Evolutionary conservation across 2,329 filamentous ascomycete species (phyloP), one percentile per base, ranked within the genome.

Genomic region (Sporothrix variecibatus): DNA sequence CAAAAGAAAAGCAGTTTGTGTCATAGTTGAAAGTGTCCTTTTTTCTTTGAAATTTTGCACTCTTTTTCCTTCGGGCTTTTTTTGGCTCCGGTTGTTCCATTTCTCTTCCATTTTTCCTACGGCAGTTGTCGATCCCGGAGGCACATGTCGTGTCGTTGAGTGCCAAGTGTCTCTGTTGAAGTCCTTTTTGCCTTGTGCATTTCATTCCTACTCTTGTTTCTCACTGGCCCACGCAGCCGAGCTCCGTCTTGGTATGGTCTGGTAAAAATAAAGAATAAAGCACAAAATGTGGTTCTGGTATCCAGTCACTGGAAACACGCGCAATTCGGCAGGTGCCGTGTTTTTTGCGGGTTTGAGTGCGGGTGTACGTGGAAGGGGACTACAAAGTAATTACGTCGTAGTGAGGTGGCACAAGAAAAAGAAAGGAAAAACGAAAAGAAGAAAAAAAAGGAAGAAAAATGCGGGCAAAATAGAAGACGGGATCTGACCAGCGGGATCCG

Each of bases 291-390:
- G 40, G 64, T 7, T 26, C n/a, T 43, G 62, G 58, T 40, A 43
- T 64, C 60, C 38, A 67, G 64, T 49, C 23, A 67, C n/a, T 31
- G 15, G 23, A 67, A 67, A 67, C 64, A 67, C 23, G 23, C 43
- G 40, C 64, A 49, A 67, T 26, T 49, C 64, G 64, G 64, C 64
- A 67, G 64, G 26, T 49, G 64, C 64, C 64, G 64, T 49, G 34
- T 49, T 49, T 56, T 62, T 43, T 40, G 34, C 34, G 60, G 34
- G 60, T 23, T 40, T 23, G 12, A 12, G 34, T 40, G 38, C 34
- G 60, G 60, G 8, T 20, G 17, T 46, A n/a, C 62, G 51, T 26
- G n/a, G 49, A n/a, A 56, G 7, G 8, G 23, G 7, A 56, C 51
- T 11, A 15, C 51, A 56, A 28, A 26, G 23, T 56, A 28, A 26